Conservation (phyloP, 306 rosid genomes). For the Rubus parviflorus region DNA sequence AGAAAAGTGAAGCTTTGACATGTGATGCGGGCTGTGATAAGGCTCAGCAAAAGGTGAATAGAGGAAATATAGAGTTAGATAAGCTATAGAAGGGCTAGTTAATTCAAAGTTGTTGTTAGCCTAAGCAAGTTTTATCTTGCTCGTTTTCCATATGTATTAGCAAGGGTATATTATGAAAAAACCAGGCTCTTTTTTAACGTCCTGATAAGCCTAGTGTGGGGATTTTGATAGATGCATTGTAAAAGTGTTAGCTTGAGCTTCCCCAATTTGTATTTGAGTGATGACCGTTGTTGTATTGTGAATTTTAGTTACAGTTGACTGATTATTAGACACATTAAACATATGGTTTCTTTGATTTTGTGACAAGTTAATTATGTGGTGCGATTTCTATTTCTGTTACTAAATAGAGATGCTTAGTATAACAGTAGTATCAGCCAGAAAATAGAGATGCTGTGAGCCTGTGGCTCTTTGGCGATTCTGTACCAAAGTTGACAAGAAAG, state of each 20-base stretch:
- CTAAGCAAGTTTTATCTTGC: conserved; percentile 31
- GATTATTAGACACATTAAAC: not conserved
- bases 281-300: not conserved
- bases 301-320: not conserved
- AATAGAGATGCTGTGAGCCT: not conserved
- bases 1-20: conserved; percentile 29
- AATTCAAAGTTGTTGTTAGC: conserved; percentile 30
- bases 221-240: conserved; percentile 29
- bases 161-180: conserved; percentile 31
- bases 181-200: conserved; percentile 59
- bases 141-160: conserved; percentile 29
- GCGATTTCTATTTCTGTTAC: not conserved
- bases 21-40: conserved; percentile 18
- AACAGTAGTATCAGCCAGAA: too few relatives aligned
- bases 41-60: conserved; percentile 31
- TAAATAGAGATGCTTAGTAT: too few relatives aligned
- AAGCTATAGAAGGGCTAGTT: conserved; percentile 42
- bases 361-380: too few relatives aligned
- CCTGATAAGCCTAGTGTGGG: conserved; percentile 47
- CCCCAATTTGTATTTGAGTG: conserved; percentile 17
- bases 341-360: not conserved
- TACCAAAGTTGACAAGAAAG: not conserved
- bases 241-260: conserved; percentile 21
- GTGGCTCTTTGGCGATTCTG: not conserved
- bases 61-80: conserved; percentile 35